These are phyloP conservation scores for Hypomyces rosellus DNA, from an alignment of 2,329 filamentous ascomycete genomes.

Conservation along the genomic window DNA sequence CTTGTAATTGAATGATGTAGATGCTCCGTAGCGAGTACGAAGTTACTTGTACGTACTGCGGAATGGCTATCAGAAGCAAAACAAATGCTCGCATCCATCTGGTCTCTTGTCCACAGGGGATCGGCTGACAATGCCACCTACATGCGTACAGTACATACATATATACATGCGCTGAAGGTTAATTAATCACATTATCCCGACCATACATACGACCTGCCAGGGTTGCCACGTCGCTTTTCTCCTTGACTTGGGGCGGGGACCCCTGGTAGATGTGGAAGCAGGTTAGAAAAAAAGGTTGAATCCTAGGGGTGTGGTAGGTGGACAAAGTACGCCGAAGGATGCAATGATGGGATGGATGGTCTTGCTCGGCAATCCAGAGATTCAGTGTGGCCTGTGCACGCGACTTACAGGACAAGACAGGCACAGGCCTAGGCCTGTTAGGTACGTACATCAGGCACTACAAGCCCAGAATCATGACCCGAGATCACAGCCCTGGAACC, in stretches of 20 bases:
- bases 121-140: conserved; percentile 9
- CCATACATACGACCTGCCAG: conserved; percentile 2
- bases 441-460: no score
- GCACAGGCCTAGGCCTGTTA: neutral
- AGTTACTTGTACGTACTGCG: no score
- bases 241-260: conserved; percentile 5
- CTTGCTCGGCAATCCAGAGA: conserved; percentile 11
- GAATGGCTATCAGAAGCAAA: no score
- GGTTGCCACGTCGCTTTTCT: conserved; percentile 6
- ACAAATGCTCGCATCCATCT: neutral
- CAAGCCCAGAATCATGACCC: neutral
- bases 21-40: no score
- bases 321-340: neutral
- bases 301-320: conserved; percentile 1
- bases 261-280: neutral
- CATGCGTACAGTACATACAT: no score
- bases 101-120: neutral
- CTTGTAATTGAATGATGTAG: no score
- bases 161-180: conserved; percentile 3
- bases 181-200: conserved; percentile 11
- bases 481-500: neutral
- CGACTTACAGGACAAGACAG: neutral
- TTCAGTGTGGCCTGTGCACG: conserved; percentile 15
- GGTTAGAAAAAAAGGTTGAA: neutral
- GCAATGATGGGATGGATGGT: no score